Conservation (phyloP, 345 rosid genomes). For the Eucalyptus urophylla region DNA sequence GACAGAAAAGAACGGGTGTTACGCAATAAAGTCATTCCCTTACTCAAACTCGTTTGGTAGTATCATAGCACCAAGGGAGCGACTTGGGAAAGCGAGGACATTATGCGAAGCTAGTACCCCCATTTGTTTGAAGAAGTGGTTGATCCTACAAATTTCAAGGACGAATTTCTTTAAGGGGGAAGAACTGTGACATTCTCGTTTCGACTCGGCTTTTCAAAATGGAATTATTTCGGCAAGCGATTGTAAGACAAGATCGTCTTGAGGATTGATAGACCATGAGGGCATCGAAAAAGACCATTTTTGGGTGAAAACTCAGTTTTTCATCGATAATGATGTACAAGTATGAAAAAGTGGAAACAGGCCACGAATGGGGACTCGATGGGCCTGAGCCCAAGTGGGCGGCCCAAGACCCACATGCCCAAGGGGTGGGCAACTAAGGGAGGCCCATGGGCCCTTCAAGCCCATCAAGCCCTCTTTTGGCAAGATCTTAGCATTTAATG, state of each 20-base stretch:
- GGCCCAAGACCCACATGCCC: too few species aligned
- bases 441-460: too few species aligned
- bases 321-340: accelerated
- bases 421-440: accelerated
- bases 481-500: too few species aligned
- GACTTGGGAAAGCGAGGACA: accelerated
- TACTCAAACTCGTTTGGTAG: accelerated
- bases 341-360: accelerated
- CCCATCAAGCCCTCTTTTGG: too few species aligned
- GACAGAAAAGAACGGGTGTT: too few species aligned
- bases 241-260: accelerated
- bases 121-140: too few species aligned
- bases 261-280: too few species aligned
- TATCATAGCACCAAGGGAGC: accelerated
- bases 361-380: accelerated
- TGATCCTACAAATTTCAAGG: accelerated
- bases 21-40: accelerated
- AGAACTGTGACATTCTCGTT: accelerated
- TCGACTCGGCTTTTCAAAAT: accelerated
- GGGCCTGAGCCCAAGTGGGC: too few species aligned
- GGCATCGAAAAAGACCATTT: too few species aligned
- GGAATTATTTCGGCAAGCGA: accelerated
- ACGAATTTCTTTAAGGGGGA: accelerated
- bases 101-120: too few species aligned
- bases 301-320: too few species aligned